Evolutionary conservation across 1,139 yeast genomes (phyloP).

Genomic region (Debaryomyces sp.): DNA sequence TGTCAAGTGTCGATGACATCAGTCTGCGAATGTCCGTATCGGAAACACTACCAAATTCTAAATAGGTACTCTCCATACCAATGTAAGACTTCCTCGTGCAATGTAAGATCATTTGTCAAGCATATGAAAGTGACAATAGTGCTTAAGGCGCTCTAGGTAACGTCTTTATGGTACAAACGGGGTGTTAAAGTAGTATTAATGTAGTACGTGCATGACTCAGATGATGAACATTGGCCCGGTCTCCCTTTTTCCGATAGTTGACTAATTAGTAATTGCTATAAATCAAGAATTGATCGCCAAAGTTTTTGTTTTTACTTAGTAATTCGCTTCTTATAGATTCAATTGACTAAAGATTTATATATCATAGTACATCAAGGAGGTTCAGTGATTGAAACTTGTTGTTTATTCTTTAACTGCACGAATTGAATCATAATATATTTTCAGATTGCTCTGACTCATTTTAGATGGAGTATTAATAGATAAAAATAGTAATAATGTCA

Average conservation of each 20-base stretch:
- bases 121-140: neutral
- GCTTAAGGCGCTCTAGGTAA: neutral
- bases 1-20: neutral
- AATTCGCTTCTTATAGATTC: neutral
- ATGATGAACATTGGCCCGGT: slow-evolving; percentile 1
- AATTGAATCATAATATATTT: neutral
- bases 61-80: neutral
- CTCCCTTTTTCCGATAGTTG: slow-evolving; percentile 4
- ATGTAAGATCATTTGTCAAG: neutral
- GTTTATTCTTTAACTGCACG: neutral
- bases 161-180: no score
- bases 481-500: slow-evolving; percentile 11
- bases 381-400: neutral
- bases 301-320: neutral
- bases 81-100: neutral
- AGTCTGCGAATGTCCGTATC: slow-evolving; percentile 2
- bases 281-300: neutral
- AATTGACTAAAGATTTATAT: neutral
- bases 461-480: neutral
- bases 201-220: slow-evolving; percentile 5
- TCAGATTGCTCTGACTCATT: neutral
- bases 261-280: slow-evolving; percentile 5
- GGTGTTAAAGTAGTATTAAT: no score
- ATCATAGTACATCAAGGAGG: neutral
- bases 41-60: neutral